Base-by-base conservation (phyloP, 2,329 filamentous ascomycete genomes). In the Annulohypoxylon truncatum region DNA sequence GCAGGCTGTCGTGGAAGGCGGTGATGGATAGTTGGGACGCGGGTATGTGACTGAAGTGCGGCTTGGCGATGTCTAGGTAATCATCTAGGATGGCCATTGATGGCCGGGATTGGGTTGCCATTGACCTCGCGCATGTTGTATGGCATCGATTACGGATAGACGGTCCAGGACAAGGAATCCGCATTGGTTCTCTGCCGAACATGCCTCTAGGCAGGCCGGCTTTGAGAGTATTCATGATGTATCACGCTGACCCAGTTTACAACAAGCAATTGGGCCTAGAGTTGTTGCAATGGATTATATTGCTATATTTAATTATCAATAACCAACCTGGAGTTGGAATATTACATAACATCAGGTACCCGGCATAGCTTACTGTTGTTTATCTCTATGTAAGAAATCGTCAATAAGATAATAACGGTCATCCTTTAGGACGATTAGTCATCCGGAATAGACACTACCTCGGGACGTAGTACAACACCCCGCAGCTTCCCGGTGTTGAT, bases 31-130 rank as follows among this genome's bases (percentile, higher is more conserved):
- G 72, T 51, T 77, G 69, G 29, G 76, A 77, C 46, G 71, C 70
- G 54, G 75, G 70, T 2, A 89, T 79, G 18, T 79, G 75, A 2
- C 78, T 74, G 74, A 89, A 88, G 71, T 87, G 79, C 3, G 78
- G 54, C 4, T 75, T 71, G 10, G 84, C 80, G 66, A 87, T 82
- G 69, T 77, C 76, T 67, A 87, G 83, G 75, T 89, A 89, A 78
- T 89, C 86, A 68, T 89, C 86, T 2, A 89, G 79, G 68, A 89
- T 82, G 42, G 84, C 86, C 60, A 89, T 57, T 13, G 56, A 58
- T 8, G 60, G 56, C 13, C 2, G 10, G 4, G 59, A 4, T 12
- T 64, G 60, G 12, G 35, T 61, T 46, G 64, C n/a, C 1, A 64
- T n/a, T 1, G n/a, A 53, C n/a, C 31, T 62, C 26, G 13, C 4